Conservation (phyloP, 148 eudicot genomes). For the Camellia granthamiana region DNA sequence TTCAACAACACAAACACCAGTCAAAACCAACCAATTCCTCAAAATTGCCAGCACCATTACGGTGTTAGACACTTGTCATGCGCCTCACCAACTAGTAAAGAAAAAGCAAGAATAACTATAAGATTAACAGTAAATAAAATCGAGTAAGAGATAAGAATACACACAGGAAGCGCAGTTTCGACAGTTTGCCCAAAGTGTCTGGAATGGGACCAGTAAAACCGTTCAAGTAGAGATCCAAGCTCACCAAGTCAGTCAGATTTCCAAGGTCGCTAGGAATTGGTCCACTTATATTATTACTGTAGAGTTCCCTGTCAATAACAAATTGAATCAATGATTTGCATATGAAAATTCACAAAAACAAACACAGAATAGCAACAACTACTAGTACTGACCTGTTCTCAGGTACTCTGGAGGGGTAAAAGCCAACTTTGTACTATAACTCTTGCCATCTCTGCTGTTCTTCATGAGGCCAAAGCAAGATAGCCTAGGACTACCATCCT, state of each 20-base stretch:
- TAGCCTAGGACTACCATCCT: no score
- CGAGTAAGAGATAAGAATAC: slow-evolving; percentile 30
- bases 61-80: not conserved
- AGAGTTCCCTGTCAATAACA: slow-evolving; percentile 70
- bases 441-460: no score
- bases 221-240: slow-evolving; percentile 97
- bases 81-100: not conserved
- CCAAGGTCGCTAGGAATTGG: slow-evolving; percentile 89
- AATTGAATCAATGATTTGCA: not conserved
- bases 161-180: slow-evolving; percentile 90
- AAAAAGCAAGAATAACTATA: not conserved
- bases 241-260: slow-evolving; percentile 90
- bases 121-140: not conserved
- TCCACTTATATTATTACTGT: slow-evolving; percentile 90
- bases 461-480: no score
- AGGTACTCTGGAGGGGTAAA: no score
- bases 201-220: slow-evolving; percentile 83
- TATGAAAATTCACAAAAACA: not conserved
- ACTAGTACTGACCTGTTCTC: no score
- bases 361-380: no score
- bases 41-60: not conserved
- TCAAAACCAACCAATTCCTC: not conserved
- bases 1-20: not conserved
- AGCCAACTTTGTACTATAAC: no score
- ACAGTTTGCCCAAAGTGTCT: slow-evolving; percentile 74